These are phyloP conservation scores for Thelephora ganbajun DNA, from an alignment of 768 basidiomycete species.

Conservation along the genomic window DNA sequence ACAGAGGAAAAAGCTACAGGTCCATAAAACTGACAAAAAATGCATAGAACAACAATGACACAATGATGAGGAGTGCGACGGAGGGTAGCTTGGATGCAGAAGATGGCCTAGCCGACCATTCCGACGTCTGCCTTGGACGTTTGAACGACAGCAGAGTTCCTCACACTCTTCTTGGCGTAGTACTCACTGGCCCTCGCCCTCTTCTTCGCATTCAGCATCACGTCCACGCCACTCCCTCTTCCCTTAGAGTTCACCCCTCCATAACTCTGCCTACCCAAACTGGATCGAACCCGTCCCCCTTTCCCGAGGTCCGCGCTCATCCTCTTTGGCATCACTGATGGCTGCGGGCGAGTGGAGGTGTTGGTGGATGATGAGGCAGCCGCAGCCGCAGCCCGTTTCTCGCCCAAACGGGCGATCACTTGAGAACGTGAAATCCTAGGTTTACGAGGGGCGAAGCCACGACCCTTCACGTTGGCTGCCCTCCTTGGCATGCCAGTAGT, in stretches of 20 bases:
- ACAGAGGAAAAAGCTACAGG: no score
- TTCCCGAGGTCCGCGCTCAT: constrained; percentile 35
- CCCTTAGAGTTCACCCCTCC: constrained; percentile 16
- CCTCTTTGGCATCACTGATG: constrained; percentile 10
- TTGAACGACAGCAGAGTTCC: no score
- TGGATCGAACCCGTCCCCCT: constrained; percentile 10
- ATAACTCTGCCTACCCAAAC: constrained; percentile 11
- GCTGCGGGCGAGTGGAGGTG: constrained; percentile 4
- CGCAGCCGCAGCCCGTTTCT: constrained; percentile 42
- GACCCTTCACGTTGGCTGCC: not conserved
- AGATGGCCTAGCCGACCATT: no score
- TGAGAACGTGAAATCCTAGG: constrained; percentile 74
- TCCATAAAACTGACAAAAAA: no score
- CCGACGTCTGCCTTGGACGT: no score
- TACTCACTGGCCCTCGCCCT: constrained; percentile 68
- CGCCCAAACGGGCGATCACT: constrained; percentile 63
- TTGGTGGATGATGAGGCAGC: constrained; percentile 10
- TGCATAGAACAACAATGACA: no score
- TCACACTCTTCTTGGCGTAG: not conserved
- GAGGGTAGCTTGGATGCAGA: no score
- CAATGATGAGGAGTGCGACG: no score
- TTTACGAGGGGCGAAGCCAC: constrained; percentile 31
- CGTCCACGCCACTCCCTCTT: constrained; percentile 17
- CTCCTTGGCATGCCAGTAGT: not conserved
- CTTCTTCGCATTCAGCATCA: constrained; percentile 57